Conservation (phyloP, 1,284 basidiomycete genomes). For the Ustilago lituana region DNA sequence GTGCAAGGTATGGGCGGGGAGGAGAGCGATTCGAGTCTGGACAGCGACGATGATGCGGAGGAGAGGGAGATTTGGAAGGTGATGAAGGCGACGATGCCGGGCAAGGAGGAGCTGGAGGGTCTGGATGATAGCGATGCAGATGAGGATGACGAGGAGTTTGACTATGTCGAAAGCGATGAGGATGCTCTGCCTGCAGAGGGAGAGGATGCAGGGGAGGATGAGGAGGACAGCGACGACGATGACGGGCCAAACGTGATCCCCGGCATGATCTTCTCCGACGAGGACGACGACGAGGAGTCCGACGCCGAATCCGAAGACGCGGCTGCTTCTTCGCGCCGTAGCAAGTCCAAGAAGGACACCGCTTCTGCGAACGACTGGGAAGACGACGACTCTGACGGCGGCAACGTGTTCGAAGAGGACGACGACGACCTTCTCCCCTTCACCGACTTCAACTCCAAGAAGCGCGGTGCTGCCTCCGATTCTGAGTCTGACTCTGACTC, state of each 20-base stretch:
- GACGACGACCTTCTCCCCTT: constrained; percentile 65
- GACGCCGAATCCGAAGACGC: constrained; percentile 8
- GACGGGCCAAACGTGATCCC: constrained; percentile 35
- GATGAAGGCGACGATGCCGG: constrained; percentile 68
- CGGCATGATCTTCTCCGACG: constrained; percentile 53
- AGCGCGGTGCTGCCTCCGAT: constrained; percentile 12
- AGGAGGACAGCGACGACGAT: constrained; percentile 20
- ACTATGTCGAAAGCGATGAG: constrained; percentile 49
- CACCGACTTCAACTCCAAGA: constrained; percentile 45
- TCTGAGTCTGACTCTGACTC: constrained; percentile 30
- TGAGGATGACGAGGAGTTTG: constrained; percentile 41
- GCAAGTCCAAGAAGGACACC: neutral
- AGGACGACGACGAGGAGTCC: constrained; percentile 22
- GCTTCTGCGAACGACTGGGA: constrained; percentile 37
- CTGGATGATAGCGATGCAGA: constrained; percentile 45
- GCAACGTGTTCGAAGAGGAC: constrained; percentile 61
- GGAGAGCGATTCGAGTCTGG: constrained; percentile 27
- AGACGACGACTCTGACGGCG: constrained; percentile 44
- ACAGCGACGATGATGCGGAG: constrained; percentile 55
- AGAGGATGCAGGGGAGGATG: constrained; percentile 54
- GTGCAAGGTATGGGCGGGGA: constrained; percentile 37
- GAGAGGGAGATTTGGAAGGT: constrained; percentile 69
- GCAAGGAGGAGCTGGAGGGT: constrained; percentile 73
- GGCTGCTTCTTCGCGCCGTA: too few species aligned
- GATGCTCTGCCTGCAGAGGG: constrained; percentile 32